Base-by-base conservation (phyloP, 1,284 basidiomycete genomes). In the Lignosus rhinocerotis region DNA sequence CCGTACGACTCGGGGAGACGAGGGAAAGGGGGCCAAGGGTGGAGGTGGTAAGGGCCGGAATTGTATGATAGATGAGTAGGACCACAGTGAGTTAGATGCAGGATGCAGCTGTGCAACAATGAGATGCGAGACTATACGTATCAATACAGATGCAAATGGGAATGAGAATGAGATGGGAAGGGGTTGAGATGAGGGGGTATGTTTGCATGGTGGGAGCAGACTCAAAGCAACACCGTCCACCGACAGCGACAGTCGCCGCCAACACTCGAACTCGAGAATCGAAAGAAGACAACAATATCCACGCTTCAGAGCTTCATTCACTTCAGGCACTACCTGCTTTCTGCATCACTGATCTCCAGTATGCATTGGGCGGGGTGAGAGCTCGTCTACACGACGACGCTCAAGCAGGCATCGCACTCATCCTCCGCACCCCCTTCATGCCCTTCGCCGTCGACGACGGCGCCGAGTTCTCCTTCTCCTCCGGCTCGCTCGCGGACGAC, bases 381-480 rank as follows among this genome's bases (percentile, higher is more conserved):
- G 25, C 25, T 25, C 25, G 25, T 25, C 25, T 25, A 4, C 25
- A 34, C 10, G 19, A n/a, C 2, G 16, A 14, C 36, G 32, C 39
- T 57, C 36, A 66, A 25, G 62, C 62, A 25, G 65, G 65, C 58
- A 65, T 48, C 48, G 61, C 63, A 49, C 65, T 66, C 62, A 66
- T 60, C 30, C 67, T 48, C 31, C 65, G 46, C 38, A 55, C 41
- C 47, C 38, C 41, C 55, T 65, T 64, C 51, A 52, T n/a, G n/a
- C n/a, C n/a, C n/a, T n/a, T n/a, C 31, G 63, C 46, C 33, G 53
- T 56, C 43, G 66, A 55, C 31, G 64, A 58, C 4, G 72, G 68
- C 55, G 62, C 69, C 41, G 58, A 60, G 62, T 75, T 73, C 51
- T 80, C 69, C 64, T 81, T 82, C 69, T 83, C 80, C 45, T 77